Base-by-base conservation (phyloP, 805 yeast species). In the Saturnispora zaruensis region DNA sequence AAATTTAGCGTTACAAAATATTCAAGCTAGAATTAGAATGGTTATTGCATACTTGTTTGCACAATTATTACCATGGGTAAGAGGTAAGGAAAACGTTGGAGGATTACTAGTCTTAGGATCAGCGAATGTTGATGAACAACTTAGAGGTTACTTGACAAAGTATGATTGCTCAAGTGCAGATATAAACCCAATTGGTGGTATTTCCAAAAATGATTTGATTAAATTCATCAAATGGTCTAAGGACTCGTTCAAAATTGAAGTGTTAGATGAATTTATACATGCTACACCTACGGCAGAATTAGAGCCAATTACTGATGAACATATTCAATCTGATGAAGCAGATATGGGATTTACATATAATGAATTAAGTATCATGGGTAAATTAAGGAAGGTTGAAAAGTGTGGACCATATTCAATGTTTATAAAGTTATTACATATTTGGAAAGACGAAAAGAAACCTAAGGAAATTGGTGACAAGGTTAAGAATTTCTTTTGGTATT, bases 331-430 rank as follows among this genome's bases (percentile, higher is more conserved):
- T 30, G 99, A 93, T 66, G 99, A 93, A 66, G 81, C 79, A 13
- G 99, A 93, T 63, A 93, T 93, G 99, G 99, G 99, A 2, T 85
- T 95, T 84, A 86, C 96, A 0, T 93, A 93, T 61, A 95, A 90
- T 56, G 99, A 93, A 63, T 75, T 93, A 52, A 84, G 96, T 32
- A 73, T 85, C 6, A 90, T 93, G 71, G 99, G 99, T 13, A 76
- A 85, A 52, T 74, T 93, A 53, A 78, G 99, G 56, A 93, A 93
- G 66, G 84, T 93, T 44, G 87, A 87, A 45, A 90, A 90, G 68
- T 87, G 96, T 68, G 99, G 99, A 0, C 99, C 99, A 4, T 87
- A 86, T 62, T 87, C 95, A 6, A 87, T 88, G 95, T 93, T 93
- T 65, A 72, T 90, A 60, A 87, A 89, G 62, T 69, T 93, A 38